Percentiles rank a stretch among this genome's conserved stretches.
Evolutionary conservation across 768 basidiomycete species (phyloP).

Genomic region (Boletus sensibilis): DNA sequence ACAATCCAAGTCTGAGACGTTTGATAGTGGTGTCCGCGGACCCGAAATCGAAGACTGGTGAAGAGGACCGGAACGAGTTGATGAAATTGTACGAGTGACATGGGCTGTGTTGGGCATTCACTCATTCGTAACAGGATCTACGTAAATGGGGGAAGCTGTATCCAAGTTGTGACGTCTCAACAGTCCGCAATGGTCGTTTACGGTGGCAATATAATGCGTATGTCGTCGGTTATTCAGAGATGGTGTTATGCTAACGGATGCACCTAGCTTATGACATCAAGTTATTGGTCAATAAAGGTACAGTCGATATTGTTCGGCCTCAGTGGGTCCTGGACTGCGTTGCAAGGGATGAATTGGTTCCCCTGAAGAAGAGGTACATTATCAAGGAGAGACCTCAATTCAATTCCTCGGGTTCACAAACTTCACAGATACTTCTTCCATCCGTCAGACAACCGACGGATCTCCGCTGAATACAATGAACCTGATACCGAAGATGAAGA

Average conservation of each 20-base stretch:
- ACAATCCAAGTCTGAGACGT: neutral
- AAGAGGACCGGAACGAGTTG: slow-evolving; percentile 67
- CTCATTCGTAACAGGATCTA: slow-evolving; percentile 51
- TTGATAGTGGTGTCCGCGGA: slow-evolving; percentile 69
- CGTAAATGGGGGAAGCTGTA: slow-evolving; percentile 63
- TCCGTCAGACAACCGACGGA: slow-evolving; percentile 52
- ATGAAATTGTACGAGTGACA: slow-evolving; percentile 54
- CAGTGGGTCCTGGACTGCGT: slow-evolving; percentile 82
- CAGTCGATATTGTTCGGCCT: slow-evolving; percentile 73
- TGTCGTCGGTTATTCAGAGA: slow-evolving; percentile 27
- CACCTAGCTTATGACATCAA: slow-evolving; percentile 66
- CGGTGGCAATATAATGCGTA: slow-evolving; percentile 67
- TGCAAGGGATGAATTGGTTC: slow-evolving; percentile 50
- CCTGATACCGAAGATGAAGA: slow-evolving; percentile 38
- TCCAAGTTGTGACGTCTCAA: slow-evolving; percentile 59
- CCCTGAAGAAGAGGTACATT: slow-evolving; percentile 65
- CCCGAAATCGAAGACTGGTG: slow-evolving; percentile 64
- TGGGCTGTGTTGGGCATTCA: neutral
- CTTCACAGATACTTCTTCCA: slow-evolving; percentile 73
- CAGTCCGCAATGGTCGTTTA: slow-evolving; percentile 60
- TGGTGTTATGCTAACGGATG: neutral
- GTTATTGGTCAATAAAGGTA: slow-evolving; percentile 65
- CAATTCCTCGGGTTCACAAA: neutral
- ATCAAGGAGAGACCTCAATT: neutral
- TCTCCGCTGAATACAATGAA: slow-evolving; percentile 51